These are phyloP conservation scores for Ambrosiella cleistominuta DNA, from an alignment of 2,329 filamentous ascomycete species.

Conservation along the genomic window DNA sequence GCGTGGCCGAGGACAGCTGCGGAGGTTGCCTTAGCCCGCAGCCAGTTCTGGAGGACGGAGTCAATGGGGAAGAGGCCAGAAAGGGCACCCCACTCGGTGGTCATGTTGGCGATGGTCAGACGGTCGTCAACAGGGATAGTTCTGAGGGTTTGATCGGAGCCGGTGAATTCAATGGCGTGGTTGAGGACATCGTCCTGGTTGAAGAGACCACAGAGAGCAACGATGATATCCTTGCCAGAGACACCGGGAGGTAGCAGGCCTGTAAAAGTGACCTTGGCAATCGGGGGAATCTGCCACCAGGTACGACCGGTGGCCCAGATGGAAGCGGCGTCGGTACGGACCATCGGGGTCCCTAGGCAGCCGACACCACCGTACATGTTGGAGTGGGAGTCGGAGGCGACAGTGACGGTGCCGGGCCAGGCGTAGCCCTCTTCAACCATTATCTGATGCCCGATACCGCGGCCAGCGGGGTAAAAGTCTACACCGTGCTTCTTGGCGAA, in stretches of 20 bases:
- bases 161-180: constrained; percentile 75
- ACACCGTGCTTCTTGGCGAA: constrained; percentile 68
- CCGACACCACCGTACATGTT: constrained; percentile 75
- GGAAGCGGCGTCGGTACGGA: constrained; percentile 70
- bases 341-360: constrained; percentile 61
- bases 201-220: constrained; percentile 74
- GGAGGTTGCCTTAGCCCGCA: constrained; percentile 57
- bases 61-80: constrained; percentile 58
- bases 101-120: constrained; percentile 64
- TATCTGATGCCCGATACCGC: constrained; percentile 79
- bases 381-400: constrained; percentile 61
- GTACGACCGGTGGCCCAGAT: constrained; percentile 72
- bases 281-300: constrained; percentile 79
- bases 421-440: constrained; percentile 71
- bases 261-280: constrained; percentile 62
- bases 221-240: constrained; percentile 85
- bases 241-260: constrained; percentile 63
- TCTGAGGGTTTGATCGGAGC: constrained; percentile 57
- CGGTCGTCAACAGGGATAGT: constrained; percentile 57
- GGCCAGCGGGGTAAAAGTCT: constrained; percentile 57
- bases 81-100: constrained; percentile 63
- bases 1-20: constrained; percentile 39
- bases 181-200: constrained; percentile 79
- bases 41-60: constrained; percentile 50
- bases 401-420: constrained; percentile 71